Base-by-base conservation (phyloP, 768 basidiomycete species). In the Leccinum broughii region DNA sequence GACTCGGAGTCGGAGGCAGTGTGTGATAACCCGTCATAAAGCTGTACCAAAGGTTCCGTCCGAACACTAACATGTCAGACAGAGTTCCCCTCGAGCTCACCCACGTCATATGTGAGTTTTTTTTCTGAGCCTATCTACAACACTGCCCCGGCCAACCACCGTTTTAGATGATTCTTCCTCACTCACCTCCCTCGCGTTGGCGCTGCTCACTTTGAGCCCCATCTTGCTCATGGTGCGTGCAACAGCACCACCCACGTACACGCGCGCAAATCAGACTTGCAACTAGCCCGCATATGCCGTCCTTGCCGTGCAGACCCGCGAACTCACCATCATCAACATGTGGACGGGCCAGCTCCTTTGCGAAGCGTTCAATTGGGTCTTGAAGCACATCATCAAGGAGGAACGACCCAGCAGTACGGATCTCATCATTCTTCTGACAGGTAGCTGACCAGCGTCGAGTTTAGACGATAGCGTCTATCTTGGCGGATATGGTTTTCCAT, bases 401-500 rank as follows among this genome's bases (percentile, higher is more conserved):
- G 85, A 84, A 24, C 81, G 92, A 50, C 92, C 92, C 0, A 74
- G 76, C 61, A 75, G 92, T 90, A 62, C 60, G 83, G 74, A 6
- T 52, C 35, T 34, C 13, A 13, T 20, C 39, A 28, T 6, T 14
- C 15, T 9, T 7, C 20, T 24, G 30, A 11, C 50, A 32, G 22
- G 22, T 34, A 22, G 28, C 61, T 64, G 41, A 67, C 54, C 54
- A n/a, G 28, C 17, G 15, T 24, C 32, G 28, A 17, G 26, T 50
- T 17, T 6, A 74, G 72, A 57, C 13, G 58, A 62, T 22, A 20
- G 52, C n/a, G 14, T 70, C 24, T 65, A 70, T 24, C 56, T 74
- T 20, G 81, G 81, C 57, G 92, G 92, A 14, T 93, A 92, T 68
- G 92, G 91, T 7, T 93, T 93, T 66, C 92, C 92, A 0, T 93